These are phyloP conservation scores for Naganishia vaughanmartiniae DNA, from an alignment of 768 basidiomycete genomes.

Conservation along the genomic window DNA sequence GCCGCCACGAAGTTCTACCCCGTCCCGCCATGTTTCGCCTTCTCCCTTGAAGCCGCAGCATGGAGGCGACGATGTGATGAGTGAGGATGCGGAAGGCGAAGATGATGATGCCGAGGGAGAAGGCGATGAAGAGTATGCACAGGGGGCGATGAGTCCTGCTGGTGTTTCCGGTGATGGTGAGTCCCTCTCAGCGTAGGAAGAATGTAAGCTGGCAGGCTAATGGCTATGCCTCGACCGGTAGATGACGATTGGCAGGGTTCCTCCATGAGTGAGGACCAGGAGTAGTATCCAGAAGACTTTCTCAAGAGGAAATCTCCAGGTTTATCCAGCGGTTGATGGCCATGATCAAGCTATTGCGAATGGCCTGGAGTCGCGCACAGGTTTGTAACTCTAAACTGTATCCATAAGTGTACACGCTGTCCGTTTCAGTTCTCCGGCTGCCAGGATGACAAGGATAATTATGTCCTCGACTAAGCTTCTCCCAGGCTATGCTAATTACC, in stretches of 20 bases:
- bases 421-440: background rate
- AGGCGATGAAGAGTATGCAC: conserved; percentile 17
- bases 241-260: conserved; percentile 24
- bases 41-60: conserved; percentile 1
- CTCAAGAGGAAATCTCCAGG: background rate
- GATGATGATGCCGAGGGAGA: conserved; percentile 53
- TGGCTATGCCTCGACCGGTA: background rate
- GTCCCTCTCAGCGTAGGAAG: background rate
- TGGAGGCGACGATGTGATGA: background rate
- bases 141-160: background rate
- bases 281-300: background rate
- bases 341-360: no score
- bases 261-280: conserved; percentile 9
- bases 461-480: no score
- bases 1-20: background rate
- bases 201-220: background rate
- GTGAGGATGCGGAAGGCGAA: conserved; percentile 53
- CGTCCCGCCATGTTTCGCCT: background rate
- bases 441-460: no score
- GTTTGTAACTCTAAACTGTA: background rate
- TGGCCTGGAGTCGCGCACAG: background rate
- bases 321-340: no score
- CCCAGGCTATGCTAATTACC: no score
- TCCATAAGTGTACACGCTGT: background rate
- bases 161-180: conserved; percentile 11